These are phyloP conservation scores for Cafeteria roenbergensis DNA, from an alignment of 108 stramenopile genomes.

Conservation along the genomic window DNA sequence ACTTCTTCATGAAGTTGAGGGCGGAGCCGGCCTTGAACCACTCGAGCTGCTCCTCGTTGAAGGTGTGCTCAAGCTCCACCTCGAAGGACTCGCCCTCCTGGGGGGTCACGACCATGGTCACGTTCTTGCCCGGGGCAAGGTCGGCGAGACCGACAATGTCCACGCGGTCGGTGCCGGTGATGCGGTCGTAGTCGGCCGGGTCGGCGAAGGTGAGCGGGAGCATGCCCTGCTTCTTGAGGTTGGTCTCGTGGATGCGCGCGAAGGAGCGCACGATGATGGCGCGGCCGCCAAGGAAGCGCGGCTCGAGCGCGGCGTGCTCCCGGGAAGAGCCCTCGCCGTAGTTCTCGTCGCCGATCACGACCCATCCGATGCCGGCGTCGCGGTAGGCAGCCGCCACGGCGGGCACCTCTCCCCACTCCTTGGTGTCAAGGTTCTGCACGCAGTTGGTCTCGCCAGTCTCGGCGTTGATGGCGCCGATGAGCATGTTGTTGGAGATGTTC, in stretches of 20 bases:
- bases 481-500: conserved; percentile 44
- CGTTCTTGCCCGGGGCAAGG: conserved; percentile 30
- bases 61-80: conserved; percentile 34
- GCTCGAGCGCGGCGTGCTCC: conserved; percentile 40
- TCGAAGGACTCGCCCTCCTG: conserved; percentile 21
- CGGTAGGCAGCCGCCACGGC: conserved; percentile 34
- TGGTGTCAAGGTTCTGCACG: conserved; percentile 30
- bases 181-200: conserved; percentile 41
- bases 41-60: conserved; percentile 39
- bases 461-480: conserved; percentile 36
- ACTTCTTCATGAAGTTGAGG: conserved; percentile 35
- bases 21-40: conserved; percentile 44
- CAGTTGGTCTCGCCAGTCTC: conserved; percentile 40
- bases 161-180: conserved; percentile 27
- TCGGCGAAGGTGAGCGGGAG: conserved; percentile 36
- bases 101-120: conserved; percentile 23
- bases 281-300: conserved; percentile 32
- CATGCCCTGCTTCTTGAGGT: conserved; percentile 47
- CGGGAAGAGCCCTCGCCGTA: conserved; percentile 41
- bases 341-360: conserved; percentile 41
- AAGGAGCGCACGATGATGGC: conserved; percentile 34
- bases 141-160: conserved; percentile 29
- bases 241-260: conserved; percentile 43
- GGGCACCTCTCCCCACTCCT: conserved; percentile 16
- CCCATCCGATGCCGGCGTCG: conserved; percentile 34